phyloP scores from a whole-genome alignment of 805 yeast species.

The Sugiyamaella boreocaroliniensis region DNA sequence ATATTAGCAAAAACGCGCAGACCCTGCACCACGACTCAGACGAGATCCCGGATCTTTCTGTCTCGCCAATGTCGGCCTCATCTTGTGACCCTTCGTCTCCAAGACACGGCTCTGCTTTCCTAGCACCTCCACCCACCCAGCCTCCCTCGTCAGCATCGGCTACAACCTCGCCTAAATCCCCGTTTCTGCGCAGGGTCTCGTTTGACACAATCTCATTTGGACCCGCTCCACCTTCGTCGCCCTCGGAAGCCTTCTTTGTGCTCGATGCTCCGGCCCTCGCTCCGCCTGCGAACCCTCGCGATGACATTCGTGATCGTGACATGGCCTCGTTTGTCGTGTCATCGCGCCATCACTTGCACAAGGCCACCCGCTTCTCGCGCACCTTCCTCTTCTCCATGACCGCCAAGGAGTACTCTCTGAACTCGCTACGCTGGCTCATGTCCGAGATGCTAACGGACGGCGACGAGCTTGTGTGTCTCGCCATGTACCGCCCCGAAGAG shows the following conservation, averaged over 20 bases:
- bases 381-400: slow-evolving; percentile 18
- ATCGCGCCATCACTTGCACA: slow-evolving; percentile 14
- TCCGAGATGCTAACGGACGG: slow-evolving; percentile 16
- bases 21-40: neutral
- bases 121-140: neutral
- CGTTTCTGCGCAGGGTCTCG: slow-evolving; percentile 15
- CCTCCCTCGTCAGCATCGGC: neutral
- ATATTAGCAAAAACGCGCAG: neutral
- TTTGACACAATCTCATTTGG: slow-evolving; percentile 17
- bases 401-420: slow-evolving; percentile 12
- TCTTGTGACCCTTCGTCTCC: neutral
- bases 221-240: slow-evolving; percentile 4
- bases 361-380: slow-evolving; percentile 9
- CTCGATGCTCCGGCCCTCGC: slow-evolving; percentile 1
- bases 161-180: neutral
- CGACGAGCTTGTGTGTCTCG: slow-evolving; percentile 21
- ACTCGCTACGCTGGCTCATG: slow-evolving; percentile 18
- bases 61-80: slow-evolving; percentile 2
- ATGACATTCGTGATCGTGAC: slow-evolving; percentile 8
- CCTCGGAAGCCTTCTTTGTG: neutral
- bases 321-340: slow-evolving; percentile 17
- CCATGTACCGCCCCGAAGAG: slow-evolving; percentile 8
- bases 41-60: neutral
- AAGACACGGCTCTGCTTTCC: neutral
- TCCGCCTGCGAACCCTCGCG: slow-evolving; percentile 1